Base-by-base conservation (phyloP, 2,329 filamentous ascomycete genomes). In the Chaetomium strumarium region DNA sequence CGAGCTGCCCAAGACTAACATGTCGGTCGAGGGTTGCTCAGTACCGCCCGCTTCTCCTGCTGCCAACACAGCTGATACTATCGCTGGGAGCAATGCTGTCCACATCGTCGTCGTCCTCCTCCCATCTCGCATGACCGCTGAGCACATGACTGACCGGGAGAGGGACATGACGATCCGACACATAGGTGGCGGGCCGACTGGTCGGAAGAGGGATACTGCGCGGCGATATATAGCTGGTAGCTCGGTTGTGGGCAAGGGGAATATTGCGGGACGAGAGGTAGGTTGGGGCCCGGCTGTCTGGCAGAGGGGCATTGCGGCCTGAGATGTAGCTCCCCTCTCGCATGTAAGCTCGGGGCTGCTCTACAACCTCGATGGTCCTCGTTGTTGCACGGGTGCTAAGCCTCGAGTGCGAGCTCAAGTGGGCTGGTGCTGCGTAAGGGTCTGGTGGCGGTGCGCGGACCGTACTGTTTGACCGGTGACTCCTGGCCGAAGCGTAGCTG, bases 11-110 rank as follows among this genome's bases (percentile, higher is more conserved):
- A n/a, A n/a, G n/a, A n/a, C 24, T 4, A 24, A 24, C 7, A 7
- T 7, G 24, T 24, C 4, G 24, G 24, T 24, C 24, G 24, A 24
- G 24, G 24, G 24, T 4, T 24, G 24, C 24, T 24, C 24, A 24
- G 24, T 24, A 52, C 7, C 64, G 61, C 17, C 62, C 57, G 39
- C 63, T 63, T 52, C 65, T 66, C 39, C 70, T 67, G 55, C 64
- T 72, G 19, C 79, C 80, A n/a, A 83, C 55, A 0, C 52, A 55
- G 54, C 59, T 61, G 54, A 59, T 53, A 44, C 59, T 60, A 16
- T 59, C 57, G 40, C 43, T 49, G 30, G 81, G 81, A 40, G 75
- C 78, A 34, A 84, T 69, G 59, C 78, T 82, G 45, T 71, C 74
- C 47, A 68, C 66, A 57, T 81, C 78, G 37, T 77, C 73, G 10